phyloP scores from a whole-genome alignment of 169 alveolate genomes.

The Perkinsus olseni region DNA sequence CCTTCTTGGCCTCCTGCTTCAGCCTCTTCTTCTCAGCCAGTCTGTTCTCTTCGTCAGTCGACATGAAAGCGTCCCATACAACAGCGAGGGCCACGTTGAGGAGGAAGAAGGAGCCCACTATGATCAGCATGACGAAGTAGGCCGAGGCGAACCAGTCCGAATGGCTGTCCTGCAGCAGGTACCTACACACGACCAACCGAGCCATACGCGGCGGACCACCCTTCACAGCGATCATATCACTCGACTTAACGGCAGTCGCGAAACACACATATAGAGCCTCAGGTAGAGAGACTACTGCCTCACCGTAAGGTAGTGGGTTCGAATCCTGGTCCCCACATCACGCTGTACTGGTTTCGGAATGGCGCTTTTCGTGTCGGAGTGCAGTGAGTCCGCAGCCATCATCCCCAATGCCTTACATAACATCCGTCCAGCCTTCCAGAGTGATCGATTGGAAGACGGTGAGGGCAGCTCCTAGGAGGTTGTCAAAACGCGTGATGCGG shows the following conservation, averaged over 20 bases:
- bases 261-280: no score
- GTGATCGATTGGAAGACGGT: slow-evolving; percentile 22
- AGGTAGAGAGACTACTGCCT: no score
- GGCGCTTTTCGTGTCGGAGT: no score
- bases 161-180: slow-evolving; percentile 2
- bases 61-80: slow-evolving; percentile 13
- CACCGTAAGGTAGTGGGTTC: no score
- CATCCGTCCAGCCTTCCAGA: slow-evolving; percentile 51
- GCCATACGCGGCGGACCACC: no score
- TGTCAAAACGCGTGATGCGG: slow-evolving; percentile 3
- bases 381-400: background rate
- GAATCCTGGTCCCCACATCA: no score
- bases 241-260: no score
- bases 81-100: slow-evolving; percentile 12
- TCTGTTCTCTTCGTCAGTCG: background rate
- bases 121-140: background rate
- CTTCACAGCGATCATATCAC: no score
- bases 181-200: background rate
- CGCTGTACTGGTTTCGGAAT: no score
- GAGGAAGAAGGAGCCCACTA: slow-evolving; percentile 12
- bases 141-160: slow-evolving; percentile 7
- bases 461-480: slow-evolving; percentile 1
- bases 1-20: background rate
- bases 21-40: background rate
- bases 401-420: slow-evolving; percentile 37